phyloP scores from a whole-genome alignment of 108 stramenopile species.

The Seminavis robusta region DNA sequence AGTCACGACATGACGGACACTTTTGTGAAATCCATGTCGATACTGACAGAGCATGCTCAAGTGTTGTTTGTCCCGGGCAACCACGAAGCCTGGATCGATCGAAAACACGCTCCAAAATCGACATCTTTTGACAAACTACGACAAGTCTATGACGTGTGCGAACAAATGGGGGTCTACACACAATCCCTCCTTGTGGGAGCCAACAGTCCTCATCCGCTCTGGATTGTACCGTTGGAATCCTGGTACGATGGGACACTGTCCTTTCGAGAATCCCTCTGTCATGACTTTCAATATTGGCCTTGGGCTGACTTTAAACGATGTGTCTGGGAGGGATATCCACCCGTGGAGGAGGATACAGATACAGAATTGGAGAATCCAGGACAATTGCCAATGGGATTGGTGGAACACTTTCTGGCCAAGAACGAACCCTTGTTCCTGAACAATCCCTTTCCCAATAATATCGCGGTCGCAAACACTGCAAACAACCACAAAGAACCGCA shows the following conservation, averaged over 20 bases:
- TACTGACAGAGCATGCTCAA: conserved; percentile 15
- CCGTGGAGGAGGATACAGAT: background rate
- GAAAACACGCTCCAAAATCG: conserved; percentile 5
- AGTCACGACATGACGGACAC: conserved; percentile 39
- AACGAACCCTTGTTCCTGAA: conserved; percentile 2
- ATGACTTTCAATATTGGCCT: conserved; percentile 45
- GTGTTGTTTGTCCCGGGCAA: conserved; percentile 55
- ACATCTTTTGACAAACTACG: conserved; percentile 33
- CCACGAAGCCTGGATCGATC: conserved; percentile 55
- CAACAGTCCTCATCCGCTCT: conserved; percentile 7
- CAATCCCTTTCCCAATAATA: background rate
- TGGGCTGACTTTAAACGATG: conserved; percentile 60
- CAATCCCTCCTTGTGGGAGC: conserved; percentile 14
- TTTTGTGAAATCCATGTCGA: conserved; percentile 21
- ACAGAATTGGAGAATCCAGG: background rate
- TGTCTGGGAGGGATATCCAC: conserved; percentile 25
- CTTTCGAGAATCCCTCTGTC: conserved; percentile 36
- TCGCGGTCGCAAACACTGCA: background rate
- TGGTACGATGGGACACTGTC: conserved; percentile 60
- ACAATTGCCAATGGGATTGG: conserved; percentile 36
- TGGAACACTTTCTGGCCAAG: conserved; percentile 21
- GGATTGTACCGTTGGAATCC: conserved; percentile 34
- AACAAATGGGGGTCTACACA: conserved; percentile 34
- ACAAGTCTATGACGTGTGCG: conserved; percentile 24
- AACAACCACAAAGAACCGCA: background rate